Percentiles rank a stretch among this genome's conserved stretches.
phyloP scores from a whole-genome alignment of 768 basidiomycete genomes.

The Kwoniella dendrophila region DNA sequence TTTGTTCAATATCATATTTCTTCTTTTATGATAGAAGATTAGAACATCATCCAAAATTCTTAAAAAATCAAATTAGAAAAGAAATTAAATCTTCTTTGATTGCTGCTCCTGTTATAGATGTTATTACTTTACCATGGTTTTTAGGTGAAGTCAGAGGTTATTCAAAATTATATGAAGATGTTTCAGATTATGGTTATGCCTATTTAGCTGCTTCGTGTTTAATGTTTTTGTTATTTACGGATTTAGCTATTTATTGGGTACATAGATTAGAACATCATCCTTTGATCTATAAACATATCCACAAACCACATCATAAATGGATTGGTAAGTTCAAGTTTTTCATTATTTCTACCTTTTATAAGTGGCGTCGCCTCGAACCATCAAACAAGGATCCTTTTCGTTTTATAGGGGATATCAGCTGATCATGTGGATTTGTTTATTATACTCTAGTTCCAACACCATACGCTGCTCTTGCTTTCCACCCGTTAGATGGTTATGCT shows the following conservation, averaged over 20 bases:
- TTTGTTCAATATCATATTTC: constrained; percentile 79
- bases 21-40: constrained; percentile 89
- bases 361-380: constrained; percentile 4
- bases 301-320: constrained; percentile 99
- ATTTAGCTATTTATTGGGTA: constrained; percentile 95
- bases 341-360: neutral
- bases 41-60: constrained; percentile 93
- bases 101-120: constrained; percentile 78
- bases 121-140: constrained; percentile 92
- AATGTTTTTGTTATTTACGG: constrained; percentile 78
- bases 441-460: constrained; percentile 87
- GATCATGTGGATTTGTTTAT: neutral
- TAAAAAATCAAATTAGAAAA: constrained; percentile 72
- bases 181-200: constrained; percentile 71
- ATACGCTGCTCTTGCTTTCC: constrained; percentile 96
- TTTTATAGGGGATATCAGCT: neutral
- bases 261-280: constrained; percentile 88
- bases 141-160: constrained; percentile 85
- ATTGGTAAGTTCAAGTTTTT: constrained; percentile 66
- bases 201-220: constrained; percentile 37
- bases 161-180: constrained; percentile 73
- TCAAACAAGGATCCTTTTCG: too few species aligned
- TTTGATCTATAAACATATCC: constrained; percentile 79
- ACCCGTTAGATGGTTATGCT: constrained; percentile 88
- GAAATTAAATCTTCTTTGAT: constrained; percentile 77